phyloP scores from a whole-genome alignment of 1,139 yeast species.

The Debaryomyces sp. region DNA sequence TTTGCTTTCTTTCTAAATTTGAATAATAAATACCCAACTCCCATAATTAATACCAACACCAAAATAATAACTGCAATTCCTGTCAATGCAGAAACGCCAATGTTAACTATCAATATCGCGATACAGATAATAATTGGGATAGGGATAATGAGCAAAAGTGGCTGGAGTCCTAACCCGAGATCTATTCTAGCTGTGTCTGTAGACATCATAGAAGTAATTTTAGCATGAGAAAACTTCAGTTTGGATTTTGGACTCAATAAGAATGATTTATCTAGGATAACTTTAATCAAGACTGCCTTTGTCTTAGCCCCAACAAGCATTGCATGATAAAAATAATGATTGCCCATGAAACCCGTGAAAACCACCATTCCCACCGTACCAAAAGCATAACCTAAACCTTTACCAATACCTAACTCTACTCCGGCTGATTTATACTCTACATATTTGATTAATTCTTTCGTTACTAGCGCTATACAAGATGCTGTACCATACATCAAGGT shows the following conservation, averaged over 20 bases:
- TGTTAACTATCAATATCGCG: constrained; percentile 64
- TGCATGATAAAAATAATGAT: constrained; percentile 65
- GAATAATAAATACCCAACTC: constrained; percentile 41
- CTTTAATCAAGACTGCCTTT: constrained; percentile 38
- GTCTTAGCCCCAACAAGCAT: constrained; percentile 47
- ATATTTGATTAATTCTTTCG: constrained; percentile 31
- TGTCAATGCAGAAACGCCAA: constrained; percentile 74
- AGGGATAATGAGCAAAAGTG: constrained; percentile 64
- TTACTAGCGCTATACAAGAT: constrained; percentile 31
- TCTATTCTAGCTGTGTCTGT: constrained; percentile 82
- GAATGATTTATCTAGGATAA: constrained; percentile 35
- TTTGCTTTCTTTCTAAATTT: constrained; percentile 46
- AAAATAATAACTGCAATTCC: constrained; percentile 49
- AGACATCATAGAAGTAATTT: constrained; percentile 60
- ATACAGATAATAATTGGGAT: constrained; percentile 61
- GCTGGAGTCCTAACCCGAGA: constrained; percentile 72
- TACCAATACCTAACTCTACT: constrained; percentile 24
- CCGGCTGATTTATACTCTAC: constrained; percentile 28
- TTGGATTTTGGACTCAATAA: constrained; percentile 28
- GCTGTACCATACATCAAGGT: constrained; percentile 19
- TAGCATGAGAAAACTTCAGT: constrained; percentile 33
- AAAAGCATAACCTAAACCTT: constrained; percentile 36
- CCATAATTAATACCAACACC: constrained; percentile 42
- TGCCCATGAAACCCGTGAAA: constrained; percentile 51
- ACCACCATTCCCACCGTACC: constrained; percentile 27